A percentile compares a stretch with the other conserved stretches of the same genome.
These are phyloP conservation scores for Ceratocystis cacaofunesta DNA, from an alignment of 2,329 filamentous ascomycete genomes.

Conservation along the genomic window DNA sequence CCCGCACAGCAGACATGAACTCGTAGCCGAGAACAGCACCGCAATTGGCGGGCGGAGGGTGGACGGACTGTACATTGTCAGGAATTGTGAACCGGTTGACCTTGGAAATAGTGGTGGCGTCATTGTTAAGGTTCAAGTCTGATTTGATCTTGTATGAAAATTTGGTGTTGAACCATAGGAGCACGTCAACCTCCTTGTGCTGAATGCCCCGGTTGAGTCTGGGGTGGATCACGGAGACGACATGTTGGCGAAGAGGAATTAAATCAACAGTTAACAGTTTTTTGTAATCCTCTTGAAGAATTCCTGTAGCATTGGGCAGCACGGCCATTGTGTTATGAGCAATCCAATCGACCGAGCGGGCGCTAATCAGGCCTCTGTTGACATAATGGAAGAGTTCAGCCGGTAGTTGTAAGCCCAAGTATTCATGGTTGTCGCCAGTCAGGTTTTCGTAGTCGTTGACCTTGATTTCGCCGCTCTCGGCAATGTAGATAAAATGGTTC, in stretches of 20 bases:
- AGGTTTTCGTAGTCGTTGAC: slow-evolving; percentile 59
- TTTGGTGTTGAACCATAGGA: slow-evolving; percentile 68
- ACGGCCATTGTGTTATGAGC: slow-evolving; percentile 65
- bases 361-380: slow-evolving; percentile 64
- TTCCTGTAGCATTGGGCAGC: slow-evolving; percentile 72
- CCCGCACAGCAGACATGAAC: slow-evolving; percentile 52
- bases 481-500: slow-evolving; percentile 74
- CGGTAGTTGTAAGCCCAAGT: slow-evolving; percentile 78
- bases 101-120: slow-evolving; percentile 43
- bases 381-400: slow-evolving; percentile 85
- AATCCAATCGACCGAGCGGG: slow-evolving; percentile 68
- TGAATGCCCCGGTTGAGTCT: slow-evolving; percentile 72
- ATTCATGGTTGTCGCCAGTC: slow-evolving; percentile 73
- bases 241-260: slow-evolving; percentile 57
- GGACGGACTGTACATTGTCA: slow-evolving; percentile 11
- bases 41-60: slow-evolving; percentile 6
- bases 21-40: slow-evolving; percentile 41
- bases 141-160: slow-evolving; percentile 45
- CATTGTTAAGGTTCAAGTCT: slow-evolving; percentile 8
- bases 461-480: slow-evolving; percentile 59
- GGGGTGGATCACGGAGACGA: slow-evolving; percentile 63
- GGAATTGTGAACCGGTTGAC: slow-evolving; percentile 32
- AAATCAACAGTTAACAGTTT: slow-evolving; percentile 62
- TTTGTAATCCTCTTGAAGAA: slow-evolving; percentile 65
- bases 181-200: slow-evolving; percentile 61